Evolutionary conservation across 148 eudicot genomes (phyloP).

Genomic region (Talinum fruticosum): DNA sequence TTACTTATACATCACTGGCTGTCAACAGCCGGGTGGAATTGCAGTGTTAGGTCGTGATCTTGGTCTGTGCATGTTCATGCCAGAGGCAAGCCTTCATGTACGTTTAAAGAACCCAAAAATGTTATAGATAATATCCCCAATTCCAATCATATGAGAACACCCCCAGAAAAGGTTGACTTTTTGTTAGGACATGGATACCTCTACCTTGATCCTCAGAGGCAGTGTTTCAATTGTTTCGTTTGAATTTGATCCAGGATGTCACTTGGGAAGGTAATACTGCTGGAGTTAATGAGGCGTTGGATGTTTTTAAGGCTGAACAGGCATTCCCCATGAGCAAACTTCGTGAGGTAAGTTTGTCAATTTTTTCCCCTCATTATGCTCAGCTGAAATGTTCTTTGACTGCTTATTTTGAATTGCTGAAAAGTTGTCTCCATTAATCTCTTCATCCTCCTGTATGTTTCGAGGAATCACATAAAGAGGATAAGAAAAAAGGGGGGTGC

Average conservation of each 20-base stretch:
- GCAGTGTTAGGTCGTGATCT: conserved; percentile 82
- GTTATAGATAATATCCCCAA: not conserved
- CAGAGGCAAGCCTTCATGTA: conserved; percentile 68
- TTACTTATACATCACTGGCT: conserved; percentile 78
- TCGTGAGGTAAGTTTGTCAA: conserved; percentile 37
- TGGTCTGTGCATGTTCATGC: conserved; percentile 99
- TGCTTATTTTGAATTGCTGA: no score
- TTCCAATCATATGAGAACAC: not conserved
- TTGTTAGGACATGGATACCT: not conserved
- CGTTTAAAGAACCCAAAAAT: conserved; percentile 17
- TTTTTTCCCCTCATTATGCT: not conserved
- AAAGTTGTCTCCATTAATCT: no score
- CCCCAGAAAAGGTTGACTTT: not conserved
- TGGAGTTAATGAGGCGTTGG: conserved; percentile 74
- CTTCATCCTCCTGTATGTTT: no score
- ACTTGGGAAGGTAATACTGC: conserved; percentile 88
- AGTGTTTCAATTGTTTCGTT: conserved; percentile 10
- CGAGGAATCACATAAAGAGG: no score
- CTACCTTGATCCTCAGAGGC: not conserved
- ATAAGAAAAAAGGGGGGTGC: not conserved
- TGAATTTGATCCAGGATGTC: conserved; percentile 50
- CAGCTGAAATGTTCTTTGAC: not conserved
- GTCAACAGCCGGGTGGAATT: conserved; percentile 89
- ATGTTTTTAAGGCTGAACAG: conserved; percentile 72
- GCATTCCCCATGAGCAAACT: conserved; percentile 67